Conservation (phyloP, 306 rosid species). For the Malus fusca region DNA sequence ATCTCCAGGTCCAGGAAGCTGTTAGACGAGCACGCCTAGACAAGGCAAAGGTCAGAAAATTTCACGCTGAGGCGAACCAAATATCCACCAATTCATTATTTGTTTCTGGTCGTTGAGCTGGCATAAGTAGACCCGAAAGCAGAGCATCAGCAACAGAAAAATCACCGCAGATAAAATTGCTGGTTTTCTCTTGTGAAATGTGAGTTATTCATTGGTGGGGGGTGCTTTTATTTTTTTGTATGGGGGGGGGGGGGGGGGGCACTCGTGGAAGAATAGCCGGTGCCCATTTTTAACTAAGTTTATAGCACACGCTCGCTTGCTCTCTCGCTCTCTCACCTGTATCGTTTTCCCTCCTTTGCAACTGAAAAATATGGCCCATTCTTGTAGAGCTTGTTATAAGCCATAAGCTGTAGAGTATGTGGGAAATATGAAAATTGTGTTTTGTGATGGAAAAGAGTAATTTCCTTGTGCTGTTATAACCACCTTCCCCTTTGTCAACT, state of each 20-base stretch:
- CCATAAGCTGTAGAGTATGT: slow-evolving; percentile 35
- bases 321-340: slow-evolving; percentile 16
- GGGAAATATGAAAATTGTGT: slow-evolving; percentile 28
- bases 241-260: slow-evolving; percentile 26
- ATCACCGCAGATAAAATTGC: slow-evolving; percentile 22
- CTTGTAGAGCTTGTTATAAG: slow-evolving; percentile 41
- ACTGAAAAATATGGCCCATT: slow-evolving; percentile 41
- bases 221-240: slow-evolving; percentile 3
- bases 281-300: slow-evolving; percentile 48
- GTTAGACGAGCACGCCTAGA: slow-evolving; percentile 80
- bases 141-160: slow-evolving; percentile 24
- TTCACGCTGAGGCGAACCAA: slow-evolving; percentile 78
- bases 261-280: slow-evolving; percentile 32
- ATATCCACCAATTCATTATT: slow-evolving; percentile 65
- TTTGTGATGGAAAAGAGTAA: slow-evolving; percentile 29
- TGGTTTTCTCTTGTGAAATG: slow-evolving; percentile 22
- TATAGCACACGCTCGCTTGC: slow-evolving; percentile 14
- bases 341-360: slow-evolving; percentile 33
- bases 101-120: slow-evolving; percentile 79
- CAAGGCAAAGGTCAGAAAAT: slow-evolving; percentile 78
- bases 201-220: slow-evolving; percentile 19
- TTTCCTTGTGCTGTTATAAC: neutral
- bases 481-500: neutral
- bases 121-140: slow-evolving; percentile 22
- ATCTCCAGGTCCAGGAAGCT: slow-evolving; percentile 94